These are phyloP conservation scores for Zygoascus tannicola DNA, from an alignment of 805 yeast species.

Conservation along the genomic window DNA sequence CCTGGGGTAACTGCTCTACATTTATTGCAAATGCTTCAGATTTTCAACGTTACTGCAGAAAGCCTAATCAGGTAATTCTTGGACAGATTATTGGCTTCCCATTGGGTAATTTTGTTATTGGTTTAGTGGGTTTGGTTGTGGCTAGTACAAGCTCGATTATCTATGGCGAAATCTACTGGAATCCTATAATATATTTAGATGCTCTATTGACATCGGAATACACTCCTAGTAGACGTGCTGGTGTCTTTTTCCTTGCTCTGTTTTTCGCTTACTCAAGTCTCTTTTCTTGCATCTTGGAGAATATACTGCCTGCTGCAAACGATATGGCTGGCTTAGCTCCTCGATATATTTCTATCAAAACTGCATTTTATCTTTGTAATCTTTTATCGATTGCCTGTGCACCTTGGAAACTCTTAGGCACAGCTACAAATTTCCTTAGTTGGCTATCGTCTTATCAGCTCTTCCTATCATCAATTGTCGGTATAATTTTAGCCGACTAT, in stretches of 20 bases:
- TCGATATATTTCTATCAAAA: slow-evolving; percentile 34
- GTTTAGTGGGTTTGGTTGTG: slow-evolving; percentile 35
- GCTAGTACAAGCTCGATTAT: slow-evolving; percentile 35
- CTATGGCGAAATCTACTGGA: slow-evolving; percentile 38
- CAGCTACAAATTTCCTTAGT: slow-evolving; percentile 8
- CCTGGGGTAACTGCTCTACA: slow-evolving; percentile 14
- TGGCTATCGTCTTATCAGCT: slow-evolving; percentile 14
- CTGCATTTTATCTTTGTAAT: slow-evolving; percentile 32
- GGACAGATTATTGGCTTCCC: slow-evolving; percentile 13
- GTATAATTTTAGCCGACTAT: slow-evolving; percentile 13
- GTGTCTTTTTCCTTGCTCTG: slow-evolving; percentile 8
- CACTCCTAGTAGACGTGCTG: slow-evolving; percentile 11
- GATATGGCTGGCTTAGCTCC: slow-evolving; percentile 42
- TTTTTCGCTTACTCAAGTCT: slow-evolving; percentile 10
- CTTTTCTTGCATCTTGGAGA: slow-evolving; percentile 26
- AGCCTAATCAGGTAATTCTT: slow-evolving; percentile 6
- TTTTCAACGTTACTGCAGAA: slow-evolving; percentile 10
- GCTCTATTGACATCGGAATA: slow-evolving; percentile 5
- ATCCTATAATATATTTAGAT: slow-evolving; percentile 29
- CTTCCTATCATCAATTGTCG: slow-evolving; percentile 12
- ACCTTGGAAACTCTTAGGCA: slow-evolving; percentile 15
- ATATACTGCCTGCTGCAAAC: slow-evolving; percentile 41
- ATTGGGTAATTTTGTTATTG: slow-evolving; percentile 9
- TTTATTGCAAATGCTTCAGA: slow-evolving; percentile 13
- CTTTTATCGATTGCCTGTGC: slow-evolving; percentile 17